These are phyloP conservation scores for Anisodus acutangulus DNA, from an alignment of 257 asterid genomes.

Conservation along the genomic window DNA sequence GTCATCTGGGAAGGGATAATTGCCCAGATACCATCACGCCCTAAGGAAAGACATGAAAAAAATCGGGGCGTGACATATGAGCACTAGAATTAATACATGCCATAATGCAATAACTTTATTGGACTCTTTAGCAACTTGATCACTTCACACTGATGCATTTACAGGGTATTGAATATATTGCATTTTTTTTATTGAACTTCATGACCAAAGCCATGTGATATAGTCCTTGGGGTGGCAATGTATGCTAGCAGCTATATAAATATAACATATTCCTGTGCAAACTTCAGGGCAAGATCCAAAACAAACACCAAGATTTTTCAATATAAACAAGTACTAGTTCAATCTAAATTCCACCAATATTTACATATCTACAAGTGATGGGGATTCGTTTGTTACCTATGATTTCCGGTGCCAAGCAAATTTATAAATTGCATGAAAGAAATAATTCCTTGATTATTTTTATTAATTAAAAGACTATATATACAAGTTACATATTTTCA, in stretches of 20 bases:
- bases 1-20: too few species aligned
- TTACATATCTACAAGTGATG: constrained; percentile 14
- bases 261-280: background rate
- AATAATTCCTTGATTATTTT: too few species aligned
- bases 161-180: background rate
- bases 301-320: background rate
- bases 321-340: background rate
- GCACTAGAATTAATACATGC: background rate
- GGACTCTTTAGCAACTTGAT: background rate
- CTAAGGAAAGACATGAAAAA: too few species aligned
- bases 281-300: background rate
- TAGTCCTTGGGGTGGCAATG: background rate
- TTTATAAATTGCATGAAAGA: too few species aligned
- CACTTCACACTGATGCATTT: background rate
- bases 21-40: too few species aligned
- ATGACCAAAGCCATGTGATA: constrained; percentile 1
- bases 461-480: too few species aligned
- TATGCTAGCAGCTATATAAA: background rate
- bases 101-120: background rate
- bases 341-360: background rate
- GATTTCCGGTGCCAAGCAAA: constrained; percentile 24
- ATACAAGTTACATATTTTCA: too few species aligned
- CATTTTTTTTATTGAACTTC: background rate
- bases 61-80: too few species aligned
- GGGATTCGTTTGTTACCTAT: background rate